Base-by-base conservation (phyloP, 1,139 yeast species). In the Ogataea hybrid region DNA sequence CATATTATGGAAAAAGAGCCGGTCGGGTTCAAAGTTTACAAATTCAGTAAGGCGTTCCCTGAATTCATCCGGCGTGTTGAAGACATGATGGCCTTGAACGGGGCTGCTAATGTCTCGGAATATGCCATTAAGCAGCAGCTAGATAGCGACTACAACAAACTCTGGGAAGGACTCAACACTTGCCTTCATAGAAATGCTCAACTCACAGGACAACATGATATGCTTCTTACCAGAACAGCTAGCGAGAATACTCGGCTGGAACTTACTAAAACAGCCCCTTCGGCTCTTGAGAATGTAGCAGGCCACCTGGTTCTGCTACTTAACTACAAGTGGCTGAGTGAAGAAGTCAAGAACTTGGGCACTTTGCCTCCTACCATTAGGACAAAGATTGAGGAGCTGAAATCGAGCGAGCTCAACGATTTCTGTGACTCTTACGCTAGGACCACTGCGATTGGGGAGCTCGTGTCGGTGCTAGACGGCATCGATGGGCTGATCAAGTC, bases 381-480 rank as follows among this genome's bases (percentile, higher is more conserved):
- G 29, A 51, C 49, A 7, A 42, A 49, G 6, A 55, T 59, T 30
- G 60, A 58, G 21, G 62, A 60, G 37, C 22, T 37, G 9, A 45
- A 53, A 32, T 52, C 55, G 3, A 41, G 38, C 20, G 61, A 57
- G 31, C 29, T 55, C 42, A 44, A 44, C 9, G n/a, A 15, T 1
- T 61, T 51, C 44, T 47, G 56, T 32, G 48, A 48, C 12, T 12
- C 37, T 3, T 35, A 58, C n/a, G 50, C 59, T 1, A 46, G 51
- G 17, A 41, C 38, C n/a, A 48, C 58, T 56, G 37, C 48, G 5
- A 50, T 86, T 59, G 94, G 88, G 5, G 83, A 79, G 57, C 63
- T 85, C 43, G 67, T 75, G 27, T 81, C 79, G 23, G 83, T 85
- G 59, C 76, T 88, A 5, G 73, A 73, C 35, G 87, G 81, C 34